These are phyloP conservation scores for Macrotyloma uniflorum DNA, from an alignment of 306 rosid species.

Conservation along the genomic window DNA sequence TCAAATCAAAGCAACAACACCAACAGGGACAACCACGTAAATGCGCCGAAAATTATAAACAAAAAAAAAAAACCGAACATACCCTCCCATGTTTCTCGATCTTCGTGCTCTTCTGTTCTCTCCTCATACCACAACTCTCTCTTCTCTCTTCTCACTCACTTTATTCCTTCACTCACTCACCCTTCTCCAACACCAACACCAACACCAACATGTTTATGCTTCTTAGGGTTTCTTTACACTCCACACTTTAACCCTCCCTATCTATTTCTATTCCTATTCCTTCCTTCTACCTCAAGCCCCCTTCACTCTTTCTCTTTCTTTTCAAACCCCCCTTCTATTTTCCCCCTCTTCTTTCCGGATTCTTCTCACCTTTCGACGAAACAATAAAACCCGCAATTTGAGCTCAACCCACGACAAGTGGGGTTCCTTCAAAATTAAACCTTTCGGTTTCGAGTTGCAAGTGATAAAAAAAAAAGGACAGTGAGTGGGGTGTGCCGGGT, in stretches of 20 bases:
- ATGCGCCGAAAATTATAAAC: conserved; percentile 60
- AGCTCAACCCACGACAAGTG: not conserved
- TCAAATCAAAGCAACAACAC: conserved; percentile 59
- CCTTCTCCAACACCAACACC: not conserved
- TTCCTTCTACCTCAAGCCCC: conserved; percentile 53
- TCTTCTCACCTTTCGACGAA: not conserved
- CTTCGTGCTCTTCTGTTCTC: conserved; percentile 35
- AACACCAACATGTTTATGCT: conserved; percentile 33
- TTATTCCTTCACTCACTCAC: not conserved
- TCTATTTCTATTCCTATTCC: conserved; percentile 22
- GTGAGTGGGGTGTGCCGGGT: conserved; percentile 20
- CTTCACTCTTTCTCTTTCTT: not conserved
- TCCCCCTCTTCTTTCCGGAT: not conserved
- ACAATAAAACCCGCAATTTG: not conserved
- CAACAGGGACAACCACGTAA: conserved; percentile 78
- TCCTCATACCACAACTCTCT: not conserved
- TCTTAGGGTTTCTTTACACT: not conserved
- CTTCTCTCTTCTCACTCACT: not conserved
- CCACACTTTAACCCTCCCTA: not conserved
- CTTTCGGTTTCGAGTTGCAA: not conserved
- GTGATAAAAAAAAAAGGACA: not conserved
- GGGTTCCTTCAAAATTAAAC: not conserved
- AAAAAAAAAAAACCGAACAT: conserved; percentile 34
- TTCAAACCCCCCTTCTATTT: not conserved
- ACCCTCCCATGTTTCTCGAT: conserved; percentile 57